Conservation (phyloP, 306 rosid species). For the Cicer yamashitae region DNA sequence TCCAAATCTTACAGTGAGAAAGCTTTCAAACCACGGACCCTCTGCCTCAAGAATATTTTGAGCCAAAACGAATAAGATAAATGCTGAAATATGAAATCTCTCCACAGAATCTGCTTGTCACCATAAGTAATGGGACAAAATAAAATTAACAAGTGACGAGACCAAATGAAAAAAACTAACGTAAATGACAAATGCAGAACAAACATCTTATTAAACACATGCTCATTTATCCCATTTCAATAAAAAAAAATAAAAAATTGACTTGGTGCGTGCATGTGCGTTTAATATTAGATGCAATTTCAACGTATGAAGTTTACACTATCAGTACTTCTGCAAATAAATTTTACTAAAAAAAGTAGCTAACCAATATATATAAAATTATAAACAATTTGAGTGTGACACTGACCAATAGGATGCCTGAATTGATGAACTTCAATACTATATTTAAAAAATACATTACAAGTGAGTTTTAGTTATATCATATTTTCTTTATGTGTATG, state of each 20-base stretch:
- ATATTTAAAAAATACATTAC: neutral
- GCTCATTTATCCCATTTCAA: neutral
- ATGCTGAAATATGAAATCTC: slow-evolving; percentile 96
- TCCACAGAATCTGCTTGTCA: slow-evolving; percentile 85
- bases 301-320: neutral
- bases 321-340: neutral
- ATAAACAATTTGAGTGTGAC: neutral
- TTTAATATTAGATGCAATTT: slow-evolving; percentile 13
- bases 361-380: neutral
- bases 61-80: slow-evolving; percentile 89
- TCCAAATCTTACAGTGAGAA: slow-evolving; percentile 71
- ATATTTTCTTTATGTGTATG: neutral
- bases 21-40: slow-evolving; percentile 95
- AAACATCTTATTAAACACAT: slow-evolving; percentile 3
- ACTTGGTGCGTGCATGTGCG: no score
- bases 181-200: slow-evolving; percentile 27
- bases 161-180: slow-evolving; percentile 12
- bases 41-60: slow-evolving; percentile 99
- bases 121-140: slow-evolving; percentile 29
- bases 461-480: neutral
- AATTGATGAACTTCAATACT: neutral
- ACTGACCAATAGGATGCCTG: neutral
- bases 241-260: neutral
- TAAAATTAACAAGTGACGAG: slow-evolving; percentile 2
- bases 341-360: neutral